Evolutionary conservation across 805 yeast species (phyloP), one percentile per base, ranked within the genome.

Genomic region (Kazachstania bromeliacearum): DNA sequence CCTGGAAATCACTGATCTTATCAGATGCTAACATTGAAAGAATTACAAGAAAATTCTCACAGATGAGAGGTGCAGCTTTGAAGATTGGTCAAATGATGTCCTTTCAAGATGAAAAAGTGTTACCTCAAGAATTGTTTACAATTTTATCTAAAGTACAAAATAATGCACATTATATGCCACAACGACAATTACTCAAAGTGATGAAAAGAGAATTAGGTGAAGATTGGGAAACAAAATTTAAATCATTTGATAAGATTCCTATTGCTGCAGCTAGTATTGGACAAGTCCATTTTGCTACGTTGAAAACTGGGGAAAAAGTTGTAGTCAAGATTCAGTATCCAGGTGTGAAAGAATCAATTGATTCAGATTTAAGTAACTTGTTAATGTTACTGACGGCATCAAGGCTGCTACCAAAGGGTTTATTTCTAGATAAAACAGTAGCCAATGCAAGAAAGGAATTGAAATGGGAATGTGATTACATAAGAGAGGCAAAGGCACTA

Each of bases 51-150:
- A 87, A 85, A 57, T 76, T 92, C 48, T 75, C 92, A 35, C 77
- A 84, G 53, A 92, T 92, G 98, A 73, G 98, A 53, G 98, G 98
- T n/a, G 98, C 97, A 2, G 98, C 98, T 3, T 67, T 92, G 53
- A 92, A 92, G 54, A 73, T 92, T 38, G 98, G 98, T n/a, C 98
- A 92, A 62, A 75, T 92, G 81, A 64, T 92, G 59, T 85, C 96
- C 2, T 89, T 92, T 59, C 98, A 92, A 60, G 97, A 89, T 57
- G 77, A 80, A 41, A 70, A 83, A 21, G 75, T 89, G 23, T 62
- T 89, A 28, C 97, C 98, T 1, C 68, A 71, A 28, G 96, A 88
- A 50, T 73, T 92, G 39, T 94, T 85, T 50, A 74, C 77, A 47
- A 76, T 89, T 29, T 63, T 92, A 47, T 63, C 84, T 34, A 67